Base-by-base conservation (phyloP, 306 rosid genomes). In the Malus sylvestris region DNA sequence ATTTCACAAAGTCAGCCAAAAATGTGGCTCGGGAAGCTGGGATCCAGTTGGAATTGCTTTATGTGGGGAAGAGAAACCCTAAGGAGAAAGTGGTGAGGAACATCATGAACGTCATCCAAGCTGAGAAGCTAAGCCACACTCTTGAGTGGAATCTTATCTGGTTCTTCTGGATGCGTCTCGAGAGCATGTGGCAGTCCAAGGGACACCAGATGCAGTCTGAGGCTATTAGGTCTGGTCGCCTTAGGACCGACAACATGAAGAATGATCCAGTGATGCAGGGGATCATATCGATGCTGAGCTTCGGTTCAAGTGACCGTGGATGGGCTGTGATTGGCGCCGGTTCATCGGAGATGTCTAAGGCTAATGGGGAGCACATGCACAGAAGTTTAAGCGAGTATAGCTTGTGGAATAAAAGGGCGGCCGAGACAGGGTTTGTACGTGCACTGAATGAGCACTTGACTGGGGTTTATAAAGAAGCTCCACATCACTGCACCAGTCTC, bases 151-250 rank as follows among this genome's bases (percentile, higher is more conserved):
- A 51, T 32, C 51, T 72, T 27, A 86, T 86, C 12, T 89, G 94
- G 94, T 89, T 83, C 85, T 91, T 91, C 82, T 91, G 97, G 97
- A 68, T 82, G 23, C 76, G 76, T 16, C 57, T 73, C 4, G 76
- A 58, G 32, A 23, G 68, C 67, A 73, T 73, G 76, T 73, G 76
- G 76, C 40, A 73, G 8, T 73, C 76, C 25, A 73, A 58, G 62
- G 76, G 76, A 16, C 55, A 73, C 14, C 76, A 73, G 11, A 71
- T 55, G 4, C 55, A 38, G 68, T 14, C 20, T 4, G 32, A 38
- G 76, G 53, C n/a, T 15, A 8, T 22, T 15, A 59, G 22, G 40
- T 55, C 76, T 38, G 62, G 68, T 23, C 57, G 18, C 3, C 9
- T 58, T 8, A 78, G 66, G 20, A 76, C 67, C 32, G 78, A 44